Percentiles rank a stretch among this genome's conserved stretches.
Evolutionary conservation across 2,329 filamentous ascomycete species (phyloP).

Genomic region (Fusarium dlaminii): DNA sequence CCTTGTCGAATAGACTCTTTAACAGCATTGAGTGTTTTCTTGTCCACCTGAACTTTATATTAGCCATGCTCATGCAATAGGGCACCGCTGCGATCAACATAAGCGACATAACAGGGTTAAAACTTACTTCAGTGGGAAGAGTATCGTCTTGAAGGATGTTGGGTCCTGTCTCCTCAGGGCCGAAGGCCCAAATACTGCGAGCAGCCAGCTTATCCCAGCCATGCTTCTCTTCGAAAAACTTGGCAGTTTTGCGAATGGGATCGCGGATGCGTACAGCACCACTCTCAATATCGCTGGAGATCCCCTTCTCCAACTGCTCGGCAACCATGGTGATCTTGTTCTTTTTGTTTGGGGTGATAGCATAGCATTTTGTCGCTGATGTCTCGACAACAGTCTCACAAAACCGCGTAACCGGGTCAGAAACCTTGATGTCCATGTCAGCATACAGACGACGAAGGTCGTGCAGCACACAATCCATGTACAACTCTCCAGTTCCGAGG

Average conservation of each 20-base stretch:
- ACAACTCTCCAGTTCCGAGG: slow-evolving; percentile 95
- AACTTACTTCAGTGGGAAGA: slow-evolving; percentile 79
- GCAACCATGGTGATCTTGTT: slow-evolving; percentile 99
- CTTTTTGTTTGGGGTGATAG: slow-evolving; percentile 98
- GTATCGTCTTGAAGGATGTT: slow-evolving; percentile 99
- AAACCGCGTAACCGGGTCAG: slow-evolving; percentile 95
- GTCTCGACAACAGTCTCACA: slow-evolving; percentile 98
- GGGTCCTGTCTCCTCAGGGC: slow-evolving; percentile 91
- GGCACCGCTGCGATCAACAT: neutral
- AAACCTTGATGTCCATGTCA: slow-evolving; percentile 99
- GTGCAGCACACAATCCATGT: slow-evolving; percentile 99
- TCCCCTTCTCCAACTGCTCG: slow-evolving; percentile 93
- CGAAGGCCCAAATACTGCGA: slow-evolving; percentile 98
- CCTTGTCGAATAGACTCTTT: slow-evolving; percentile 94
- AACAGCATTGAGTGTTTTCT: slow-evolving; percentile 86
- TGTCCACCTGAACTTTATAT: slow-evolving; percentile 73
- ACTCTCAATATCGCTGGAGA: slow-evolving; percentile 92
- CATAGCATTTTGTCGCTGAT: slow-evolving; percentile 97
- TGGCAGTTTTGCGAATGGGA: slow-evolving; percentile 90
- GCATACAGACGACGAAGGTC: slow-evolving; percentile 93
- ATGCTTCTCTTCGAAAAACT: slow-evolving; percentile 97
- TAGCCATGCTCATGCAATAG: slow-evolving; percentile 2
- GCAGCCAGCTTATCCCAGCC: slow-evolving; percentile 96
- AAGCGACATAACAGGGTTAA: neutral
- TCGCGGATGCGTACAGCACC: slow-evolving; percentile 92